These are phyloP conservation scores for Harrya chromipes DNA, from an alignment of 768 basidiomycete genomes.

Conservation along the genomic window DNA sequence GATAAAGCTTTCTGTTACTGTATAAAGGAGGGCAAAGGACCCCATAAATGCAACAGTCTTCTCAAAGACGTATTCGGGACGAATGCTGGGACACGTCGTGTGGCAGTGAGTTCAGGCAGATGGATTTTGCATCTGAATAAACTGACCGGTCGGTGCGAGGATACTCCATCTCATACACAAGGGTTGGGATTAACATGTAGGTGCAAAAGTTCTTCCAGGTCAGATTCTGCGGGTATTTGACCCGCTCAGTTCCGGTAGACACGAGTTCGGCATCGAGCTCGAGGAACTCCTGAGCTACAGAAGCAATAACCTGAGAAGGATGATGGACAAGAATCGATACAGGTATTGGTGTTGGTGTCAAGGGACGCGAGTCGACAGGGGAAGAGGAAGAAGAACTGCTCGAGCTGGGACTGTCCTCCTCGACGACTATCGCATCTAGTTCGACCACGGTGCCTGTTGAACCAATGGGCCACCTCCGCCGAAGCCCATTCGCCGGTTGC, in stretches of 20 bases:
- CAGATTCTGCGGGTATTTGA: conserved; percentile 85
- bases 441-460: conserved; percentile 2
- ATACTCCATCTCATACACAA: conserved; percentile 97
- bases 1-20: conserved; percentile 93
- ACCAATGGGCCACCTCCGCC: conserved; percentile 52
- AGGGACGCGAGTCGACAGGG: conserved; percentile 9
- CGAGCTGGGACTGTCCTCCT: conserved; percentile 1
- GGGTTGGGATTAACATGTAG: conserved; percentile 85
- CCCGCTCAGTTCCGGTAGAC: conserved; percentile 59
- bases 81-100: conserved; percentile 23
- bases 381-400: conserved; percentile 5
- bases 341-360: conserved; percentile 21
- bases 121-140: neutral
- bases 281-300: conserved; percentile 70
- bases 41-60: conserved; percentile 87
- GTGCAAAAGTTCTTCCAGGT: conserved; percentile 76
- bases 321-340: conserved; percentile 58
- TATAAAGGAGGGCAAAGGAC: conserved; percentile 90
- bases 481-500: conserved; percentile 48
- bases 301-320: conserved; percentile 59
- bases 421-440: conserved; percentile 1
- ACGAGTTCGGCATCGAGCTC: conserved; percentile 76
- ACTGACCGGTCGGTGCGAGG: conserved; percentile 81
- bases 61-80: conserved; percentile 52
- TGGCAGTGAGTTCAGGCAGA: neutral